phyloP scores from a whole-genome alignment of 371 early-diverging fungal species.

The Mucor irregularis region DNA sequence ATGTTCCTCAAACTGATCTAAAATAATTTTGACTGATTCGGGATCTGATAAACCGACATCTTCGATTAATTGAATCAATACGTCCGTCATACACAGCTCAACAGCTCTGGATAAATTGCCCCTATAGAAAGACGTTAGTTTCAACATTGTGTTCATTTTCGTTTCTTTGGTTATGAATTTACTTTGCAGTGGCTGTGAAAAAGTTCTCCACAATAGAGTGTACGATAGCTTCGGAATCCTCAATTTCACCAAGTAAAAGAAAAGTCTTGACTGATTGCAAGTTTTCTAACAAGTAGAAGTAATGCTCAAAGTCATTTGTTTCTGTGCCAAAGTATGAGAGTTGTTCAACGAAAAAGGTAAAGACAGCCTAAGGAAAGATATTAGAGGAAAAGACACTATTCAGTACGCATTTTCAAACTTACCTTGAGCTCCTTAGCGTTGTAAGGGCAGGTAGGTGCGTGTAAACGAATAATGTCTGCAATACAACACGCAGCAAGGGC shows the following conservation, averaged over 20 bases:
- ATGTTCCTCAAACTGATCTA: constrained; percentile 75
- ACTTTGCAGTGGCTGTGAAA: constrained; percentile 23
- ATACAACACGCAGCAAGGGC: constrained; percentile 85
- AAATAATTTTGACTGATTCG: constrained; percentile 78
- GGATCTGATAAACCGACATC: constrained; percentile 71
- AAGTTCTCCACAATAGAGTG: constrained; percentile 19
- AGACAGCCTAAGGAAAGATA: constrained; percentile 57
- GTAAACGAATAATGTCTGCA: constrained; percentile 88
- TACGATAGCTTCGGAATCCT: constrained; percentile 28
- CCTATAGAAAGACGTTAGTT: constrained; percentile 29
- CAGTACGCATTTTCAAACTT: constrained; percentile 6
- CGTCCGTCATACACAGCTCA: constrained; percentile 78
- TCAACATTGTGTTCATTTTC: neutral
- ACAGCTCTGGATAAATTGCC: constrained; percentile 73
- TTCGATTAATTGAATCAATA: constrained; percentile 81
- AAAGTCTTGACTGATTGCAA: constrained; percentile 84
- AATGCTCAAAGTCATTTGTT: constrained; percentile 66
- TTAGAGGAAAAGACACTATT: neutral
- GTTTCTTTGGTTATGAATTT: constrained; percentile 1
- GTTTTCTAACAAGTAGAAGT: constrained; percentile 86
- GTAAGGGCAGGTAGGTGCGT: constrained; percentile 93
- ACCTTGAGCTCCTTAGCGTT: constrained; percentile 55
- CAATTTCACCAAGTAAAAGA: constrained; percentile 60
- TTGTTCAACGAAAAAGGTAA: constrained; percentile 78
- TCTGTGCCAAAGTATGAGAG: constrained; percentile 60